Conservation (phyloP, 345 rosid genomes). For the Gossypium herbaceum region DNA sequence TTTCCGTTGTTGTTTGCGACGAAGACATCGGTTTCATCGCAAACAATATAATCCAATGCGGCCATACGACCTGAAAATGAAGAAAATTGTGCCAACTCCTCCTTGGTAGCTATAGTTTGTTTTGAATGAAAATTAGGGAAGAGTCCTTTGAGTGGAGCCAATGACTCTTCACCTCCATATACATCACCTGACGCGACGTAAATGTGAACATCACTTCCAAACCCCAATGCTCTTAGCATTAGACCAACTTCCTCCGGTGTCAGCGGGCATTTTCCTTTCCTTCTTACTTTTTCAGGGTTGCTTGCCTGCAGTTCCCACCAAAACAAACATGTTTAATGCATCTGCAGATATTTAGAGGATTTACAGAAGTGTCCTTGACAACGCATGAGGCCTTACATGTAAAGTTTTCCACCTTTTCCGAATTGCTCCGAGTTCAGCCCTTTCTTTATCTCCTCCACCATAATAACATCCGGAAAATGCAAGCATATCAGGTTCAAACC, state of each 20-base stretch:
- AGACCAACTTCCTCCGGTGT: slow-evolving; percentile 91
- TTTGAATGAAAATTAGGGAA: slow-evolving; percentile 86
- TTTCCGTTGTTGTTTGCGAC: slow-evolving; percentile 94
- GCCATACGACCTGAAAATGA: slow-evolving; percentile 88
- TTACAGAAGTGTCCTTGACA: not conserved
- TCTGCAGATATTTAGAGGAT: not conserved
- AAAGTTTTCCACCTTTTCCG: slow-evolving; percentile 84
- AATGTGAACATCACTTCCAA: slow-evolving; percentile 75
- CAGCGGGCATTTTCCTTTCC: slow-evolving; percentile 84
- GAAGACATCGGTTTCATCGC: slow-evolving; percentile 86
- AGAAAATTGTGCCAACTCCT: slow-evolving; percentile 63
- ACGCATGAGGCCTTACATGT: slow-evolving; percentile 46
- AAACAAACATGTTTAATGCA: slow-evolving; percentile 14
- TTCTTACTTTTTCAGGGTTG: slow-evolving; percentile 72
- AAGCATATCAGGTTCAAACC: slow-evolving; percentile 95
- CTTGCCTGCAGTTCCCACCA: slow-evolving; percentile 36
- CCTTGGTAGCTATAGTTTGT: slow-evolving; percentile 63
- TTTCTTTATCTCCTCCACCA: slow-evolving; percentile 87
- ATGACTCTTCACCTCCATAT: slow-evolving; percentile 76
- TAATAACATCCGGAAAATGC: slow-evolving; percentile 95
- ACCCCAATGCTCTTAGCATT: slow-evolving; percentile 85
- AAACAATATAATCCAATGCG: slow-evolving; percentile 86
- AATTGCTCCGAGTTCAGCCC: slow-evolving; percentile 61
- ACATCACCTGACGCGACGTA: slow-evolving; percentile 93
- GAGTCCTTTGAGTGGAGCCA: slow-evolving; percentile 73